phyloP scores from a whole-genome alignment of 176 grass and related monocot species.

The Cenchrus americanus region DNA sequence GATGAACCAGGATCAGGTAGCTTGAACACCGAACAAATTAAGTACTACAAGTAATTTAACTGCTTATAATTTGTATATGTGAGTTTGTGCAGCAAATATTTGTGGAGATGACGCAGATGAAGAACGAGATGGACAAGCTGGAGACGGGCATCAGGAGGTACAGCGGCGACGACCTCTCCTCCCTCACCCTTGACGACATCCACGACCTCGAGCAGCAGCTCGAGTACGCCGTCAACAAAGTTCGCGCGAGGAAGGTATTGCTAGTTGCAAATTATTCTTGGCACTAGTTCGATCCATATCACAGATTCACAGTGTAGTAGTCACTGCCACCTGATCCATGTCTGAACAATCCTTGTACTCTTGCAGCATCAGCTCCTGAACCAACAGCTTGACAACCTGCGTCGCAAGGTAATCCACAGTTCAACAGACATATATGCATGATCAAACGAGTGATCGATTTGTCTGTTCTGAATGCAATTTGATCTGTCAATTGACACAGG shows the following conservation, averaged over 20 bases:
- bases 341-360: neutral
- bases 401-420: conserved; percentile 64
- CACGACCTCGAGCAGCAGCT: conserved; percentile 76
- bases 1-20: conserved; percentile 68
- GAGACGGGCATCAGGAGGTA: conserved; percentile 64
- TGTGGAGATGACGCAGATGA: conserved; percentile 80
- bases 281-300: neutral
- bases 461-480: neutral
- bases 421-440: neutral
- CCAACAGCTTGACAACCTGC: conserved; percentile 83
- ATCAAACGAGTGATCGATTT: neutral
- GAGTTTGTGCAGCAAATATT: conserved; percentile 57
- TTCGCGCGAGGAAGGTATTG: conserved; percentile 69
- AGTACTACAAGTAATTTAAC: neutral
- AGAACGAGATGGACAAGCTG: conserved; percentile 74
- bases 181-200: conserved; percentile 60
- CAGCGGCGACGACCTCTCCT: conserved; percentile 71
- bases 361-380: conserved; percentile 78
- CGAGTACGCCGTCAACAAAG: conserved; percentile 61
- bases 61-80: neutral
- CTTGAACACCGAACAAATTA: neutral
- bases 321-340: neutral
- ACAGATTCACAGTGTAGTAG: no score
- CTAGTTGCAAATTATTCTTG: neutral
- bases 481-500: conserved; percentile 46